Evolutionary conservation across 2,329 filamentous ascomycete genomes (phyloP), one percentile per base, ranked within the genome.

Genomic region (Cryphonectria naterciae): DNA sequence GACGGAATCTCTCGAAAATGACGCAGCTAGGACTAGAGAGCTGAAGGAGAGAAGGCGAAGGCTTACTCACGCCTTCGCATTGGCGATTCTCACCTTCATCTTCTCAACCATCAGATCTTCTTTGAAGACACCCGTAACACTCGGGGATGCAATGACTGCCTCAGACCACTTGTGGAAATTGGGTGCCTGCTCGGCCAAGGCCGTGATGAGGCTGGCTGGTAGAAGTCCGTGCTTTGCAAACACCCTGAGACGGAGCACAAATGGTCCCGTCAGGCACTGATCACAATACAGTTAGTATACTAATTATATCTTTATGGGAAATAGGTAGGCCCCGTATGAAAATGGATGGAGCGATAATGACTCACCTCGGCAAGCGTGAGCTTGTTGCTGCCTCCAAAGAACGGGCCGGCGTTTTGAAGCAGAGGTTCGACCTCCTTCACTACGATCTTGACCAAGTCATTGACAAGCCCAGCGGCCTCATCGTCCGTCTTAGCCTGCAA

Each of bases 391-490:
- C 90, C 91, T 2, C 87, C 88, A 77, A 92, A 92, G 79, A 89
- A 93, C 0, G 90, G 90, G 1, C 78, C 81, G 0, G 85, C 85
- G 68, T 85, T 82, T 2, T 76, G 77, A 37, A 97, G 82, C 52
- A 93, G 80, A 1, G 92, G 92, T 80, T 95, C 93, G 69, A 96
- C 82, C 76, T 95, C 92, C 81, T 91, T 93, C 68, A 85, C 83
- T 1, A 93, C 80, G 1, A 83, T 83, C 1, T 83, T 84, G 3
- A 91, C 81, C n/a, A 88, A 81, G 11, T 85, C 85, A 32, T 85
- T 80, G 0, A 80, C 82, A 3, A 86, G 77, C 2, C 81, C 81
- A 1, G 86, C 83, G 6, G 84, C 83, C 63, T 89, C 89, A 7
- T 81, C 85, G 1, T 85, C 83, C 0, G 80, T 81, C 63, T 84